Percentiles rank a stretch among this genome's conserved stretches.
Evolutionary conservation across 352 stramenopile genomes (phyloP).

Genomic region (Globisporangium apiculatum): DNA sequence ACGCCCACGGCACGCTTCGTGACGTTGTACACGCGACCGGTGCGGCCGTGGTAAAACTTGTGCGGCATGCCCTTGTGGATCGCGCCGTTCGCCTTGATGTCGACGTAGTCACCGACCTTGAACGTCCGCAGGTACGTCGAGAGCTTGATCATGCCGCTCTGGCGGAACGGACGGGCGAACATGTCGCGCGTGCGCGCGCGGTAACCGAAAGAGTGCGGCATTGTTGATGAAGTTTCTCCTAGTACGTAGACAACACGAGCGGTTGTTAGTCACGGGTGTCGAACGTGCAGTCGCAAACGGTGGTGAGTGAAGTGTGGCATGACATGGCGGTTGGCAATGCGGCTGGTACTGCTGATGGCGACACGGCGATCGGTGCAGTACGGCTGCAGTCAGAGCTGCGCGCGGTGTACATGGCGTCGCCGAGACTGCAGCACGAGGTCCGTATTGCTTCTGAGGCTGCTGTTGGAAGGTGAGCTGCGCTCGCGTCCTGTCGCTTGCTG

Average conservation of each 20-base stretch:
- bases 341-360: too few species aligned
- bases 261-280: constrained; percentile 16
- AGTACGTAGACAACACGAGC: constrained; percentile 4
- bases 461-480: too few species aligned
- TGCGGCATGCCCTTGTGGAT: constrained; percentile 99
- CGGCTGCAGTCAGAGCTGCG: too few species aligned
- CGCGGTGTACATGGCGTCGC: too few species aligned
- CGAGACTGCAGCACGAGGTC: too few species aligned
- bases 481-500: too few species aligned
- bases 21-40: constrained; percentile 99
- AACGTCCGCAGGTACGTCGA: constrained; percentile 98
- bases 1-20: constrained; percentile 98
- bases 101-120: constrained; percentile 99
- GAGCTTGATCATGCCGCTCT: constrained; percentile 94
- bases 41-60: constrained; percentile 99
- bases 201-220: constrained; percentile 99
- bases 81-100: constrained; percentile 99
- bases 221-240: constrained; percentile 59
- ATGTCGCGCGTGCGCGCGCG: constrained; percentile 98
- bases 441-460: too few species aligned
- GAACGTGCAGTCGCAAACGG: neutral
- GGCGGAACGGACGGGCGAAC: constrained; percentile 98
- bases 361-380: too few species aligned
- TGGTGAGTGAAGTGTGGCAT: neutral
- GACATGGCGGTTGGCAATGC: neutral